These are phyloP conservation scores for Colletotrichum theobromicola DNA, from an alignment of 2,329 filamentous ascomycete genomes.

Conservation along the genomic window DNA sequence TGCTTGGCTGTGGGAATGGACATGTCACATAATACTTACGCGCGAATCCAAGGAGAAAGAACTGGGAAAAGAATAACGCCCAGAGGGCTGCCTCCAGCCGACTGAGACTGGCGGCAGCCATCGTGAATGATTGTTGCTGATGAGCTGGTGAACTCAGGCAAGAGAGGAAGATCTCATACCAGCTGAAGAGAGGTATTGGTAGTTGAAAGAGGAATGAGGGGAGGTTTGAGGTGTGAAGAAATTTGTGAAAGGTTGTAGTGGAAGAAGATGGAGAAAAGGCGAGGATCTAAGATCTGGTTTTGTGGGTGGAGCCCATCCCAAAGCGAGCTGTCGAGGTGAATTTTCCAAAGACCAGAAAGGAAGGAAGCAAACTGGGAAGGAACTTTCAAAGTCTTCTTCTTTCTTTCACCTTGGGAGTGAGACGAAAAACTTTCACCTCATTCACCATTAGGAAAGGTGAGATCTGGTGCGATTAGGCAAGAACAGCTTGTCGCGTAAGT, in stretches of 20 bases:
- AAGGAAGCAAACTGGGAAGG: background rate
- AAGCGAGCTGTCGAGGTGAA: background rate
- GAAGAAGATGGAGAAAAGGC: background rate
- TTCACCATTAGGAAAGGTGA: background rate
- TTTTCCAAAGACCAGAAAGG: background rate
- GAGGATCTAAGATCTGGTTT: background rate
- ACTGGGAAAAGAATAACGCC: background rate
- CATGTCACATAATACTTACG: background rate
- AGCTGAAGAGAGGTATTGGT: background rate
- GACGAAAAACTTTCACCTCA: background rate
- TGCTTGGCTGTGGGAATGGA: rapidly evolving
- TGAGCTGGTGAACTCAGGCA: background rate
- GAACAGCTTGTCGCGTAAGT: background rate
- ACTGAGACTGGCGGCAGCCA: background rate
- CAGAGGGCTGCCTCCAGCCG: background rate
- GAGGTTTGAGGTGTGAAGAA: background rate
- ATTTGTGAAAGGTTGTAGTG: background rate
- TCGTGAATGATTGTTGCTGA: background rate
- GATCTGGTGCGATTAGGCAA: background rate
- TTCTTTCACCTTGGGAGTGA: background rate
- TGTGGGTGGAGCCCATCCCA: too few species aligned
- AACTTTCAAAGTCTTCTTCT: background rate
- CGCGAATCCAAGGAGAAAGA: background rate
- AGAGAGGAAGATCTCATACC: background rate
- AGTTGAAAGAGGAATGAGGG: background rate